Conservation (phyloP, 1,284 basidiomycete genomes). For the Irpex sp. region DNA sequence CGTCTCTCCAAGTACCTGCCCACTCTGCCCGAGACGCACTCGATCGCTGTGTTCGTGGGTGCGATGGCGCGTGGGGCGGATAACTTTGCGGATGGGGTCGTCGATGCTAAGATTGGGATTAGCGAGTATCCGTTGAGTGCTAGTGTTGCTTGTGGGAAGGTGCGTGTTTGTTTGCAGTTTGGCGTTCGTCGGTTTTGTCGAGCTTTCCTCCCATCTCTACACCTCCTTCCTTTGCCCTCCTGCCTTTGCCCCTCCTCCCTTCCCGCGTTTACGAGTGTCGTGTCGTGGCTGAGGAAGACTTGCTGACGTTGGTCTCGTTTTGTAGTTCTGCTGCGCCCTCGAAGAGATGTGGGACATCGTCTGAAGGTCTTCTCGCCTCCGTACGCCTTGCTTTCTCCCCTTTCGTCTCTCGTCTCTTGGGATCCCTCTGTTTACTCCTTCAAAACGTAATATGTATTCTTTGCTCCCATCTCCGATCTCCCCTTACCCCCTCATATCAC, state of each 20-base stretch:
- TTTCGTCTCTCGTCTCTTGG: slow-evolving; percentile 5
- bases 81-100: slow-evolving; percentile 95
- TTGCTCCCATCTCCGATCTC: slow-evolving; percentile 7
- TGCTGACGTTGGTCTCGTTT: no score
- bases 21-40: slow-evolving; percentile 81
- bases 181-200: no score
- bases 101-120: slow-evolving; percentile 97
- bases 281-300: no score
- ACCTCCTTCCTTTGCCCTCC: no score
- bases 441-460: slow-evolving; percentile 8
- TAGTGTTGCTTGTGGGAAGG: slow-evolving; percentile 95
- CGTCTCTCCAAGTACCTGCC: slow-evolving; percentile 83
- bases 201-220: no score
- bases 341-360: slow-evolving; percentile 40
- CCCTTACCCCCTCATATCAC: slow-evolving; percentile 13
- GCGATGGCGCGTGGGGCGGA: slow-evolving; percentile 96
- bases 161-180: slow-evolving; percentile 42
- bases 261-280: no score
- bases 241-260: no score
- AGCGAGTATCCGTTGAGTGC: slow-evolving; percentile 94
- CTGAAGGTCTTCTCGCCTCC: slow-evolving; percentile 13
- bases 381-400: not conserved
- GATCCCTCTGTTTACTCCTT: slow-evolving; percentile 6
- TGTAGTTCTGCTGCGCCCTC: slow-evolving; percentile 35
- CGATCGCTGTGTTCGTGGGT: slow-evolving; percentile 93